These are phyloP conservation scores for Puya raimondii DNA, from an alignment of 176 grass and related monocot species.

Conservation along the genomic window DNA sequence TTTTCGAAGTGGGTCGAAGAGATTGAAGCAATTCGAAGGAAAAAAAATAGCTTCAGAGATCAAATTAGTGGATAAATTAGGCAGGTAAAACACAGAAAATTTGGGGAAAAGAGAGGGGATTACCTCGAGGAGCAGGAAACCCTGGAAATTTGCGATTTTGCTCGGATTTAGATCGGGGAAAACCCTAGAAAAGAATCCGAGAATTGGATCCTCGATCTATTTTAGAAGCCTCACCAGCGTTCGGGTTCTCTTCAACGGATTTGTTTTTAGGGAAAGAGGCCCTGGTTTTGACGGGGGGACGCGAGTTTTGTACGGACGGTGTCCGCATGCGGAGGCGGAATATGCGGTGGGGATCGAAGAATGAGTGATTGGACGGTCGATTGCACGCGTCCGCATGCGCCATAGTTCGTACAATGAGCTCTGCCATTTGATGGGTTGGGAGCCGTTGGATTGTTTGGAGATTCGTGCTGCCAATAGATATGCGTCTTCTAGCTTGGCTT, in stretches of 20 bases:
- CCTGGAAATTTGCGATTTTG: neutral
- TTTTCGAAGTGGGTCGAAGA: constrained; percentile 2
- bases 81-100: neutral
- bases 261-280: neutral
- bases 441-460: too few relatives aligned
- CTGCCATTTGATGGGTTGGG: too few relatives aligned
- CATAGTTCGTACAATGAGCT: too few relatives aligned
- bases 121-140: neutral
- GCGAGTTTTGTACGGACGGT: too few relatives aligned
- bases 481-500: too few relatives aligned
- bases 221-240: neutral
- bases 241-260: neutral
- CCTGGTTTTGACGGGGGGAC: too few relatives aligned
- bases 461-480: too few relatives aligned
- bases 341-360: too few relatives aligned
- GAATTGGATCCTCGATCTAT: neutral
- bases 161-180: neutral
- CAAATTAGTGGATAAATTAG: neutral
- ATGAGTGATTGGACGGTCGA: too few relatives aligned
- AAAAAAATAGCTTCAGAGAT: neutral
- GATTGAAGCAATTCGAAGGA: neutral
- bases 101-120: neutral
- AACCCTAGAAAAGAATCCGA: neutral
- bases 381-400: too few relatives aligned
- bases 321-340: too few relatives aligned